These are phyloP conservation scores for Claviceps quebecensis DNA, from an alignment of 2,329 filamentous ascomycete genomes.

Conservation along the genomic window DNA sequence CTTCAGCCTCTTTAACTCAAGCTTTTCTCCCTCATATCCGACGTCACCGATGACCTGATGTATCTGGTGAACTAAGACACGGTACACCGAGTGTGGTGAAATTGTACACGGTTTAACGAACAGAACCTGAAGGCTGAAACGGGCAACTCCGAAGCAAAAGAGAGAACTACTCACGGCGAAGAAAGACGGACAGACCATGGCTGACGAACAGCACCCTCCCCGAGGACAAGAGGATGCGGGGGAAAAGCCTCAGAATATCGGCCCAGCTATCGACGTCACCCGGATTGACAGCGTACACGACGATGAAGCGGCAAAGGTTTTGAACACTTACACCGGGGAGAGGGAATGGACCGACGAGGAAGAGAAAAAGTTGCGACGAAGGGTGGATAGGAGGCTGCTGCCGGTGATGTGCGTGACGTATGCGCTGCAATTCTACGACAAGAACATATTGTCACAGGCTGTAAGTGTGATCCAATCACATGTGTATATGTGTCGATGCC, in stretches of 20 bases:
- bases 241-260: background rate
- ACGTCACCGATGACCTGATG: no score
- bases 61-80: no score
- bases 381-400: conserved; percentile 21
- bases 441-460: conserved; percentile 7
- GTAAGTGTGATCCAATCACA: background rate
- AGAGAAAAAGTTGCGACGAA: background rate
- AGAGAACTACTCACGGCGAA: no score
- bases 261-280: background rate
- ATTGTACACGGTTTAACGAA: no score
- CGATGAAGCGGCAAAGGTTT: background rate
- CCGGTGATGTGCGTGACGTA: conserved; percentile 7
- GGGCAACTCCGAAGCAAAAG: no score
- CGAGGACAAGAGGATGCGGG: background rate
- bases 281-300: background rate
- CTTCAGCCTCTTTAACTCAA: no score
- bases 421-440: conserved; percentile 7
- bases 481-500: background rate
- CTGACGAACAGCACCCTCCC: background rate
- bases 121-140: no score
- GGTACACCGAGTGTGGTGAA: no score
- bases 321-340: background rate
- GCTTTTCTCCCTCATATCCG: no score
- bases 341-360: background rate
- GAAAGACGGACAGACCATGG: background rate